Evolutionary conservation across 1,139 yeast genomes (phyloP).

Genomic region (Casaregolazyma suthepensis): DNA sequence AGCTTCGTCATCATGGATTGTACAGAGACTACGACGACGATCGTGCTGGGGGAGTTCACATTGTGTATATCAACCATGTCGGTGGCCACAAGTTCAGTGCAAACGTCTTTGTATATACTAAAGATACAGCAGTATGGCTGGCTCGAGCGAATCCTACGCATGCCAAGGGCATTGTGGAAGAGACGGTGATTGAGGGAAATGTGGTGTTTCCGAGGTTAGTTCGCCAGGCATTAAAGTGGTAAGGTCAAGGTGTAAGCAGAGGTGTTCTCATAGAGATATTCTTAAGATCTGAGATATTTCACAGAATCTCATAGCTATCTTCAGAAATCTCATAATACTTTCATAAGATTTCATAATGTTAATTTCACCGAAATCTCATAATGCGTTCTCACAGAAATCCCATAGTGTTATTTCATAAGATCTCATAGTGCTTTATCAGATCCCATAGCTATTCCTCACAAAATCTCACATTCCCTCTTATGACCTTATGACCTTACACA

Average conservation of each 20-base stretch:
- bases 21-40: slow-evolving; percentile 61
- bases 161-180: slow-evolving; percentile 65
- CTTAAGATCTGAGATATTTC: neutral
- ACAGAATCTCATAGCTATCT: no score
- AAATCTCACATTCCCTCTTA: no score
- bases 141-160: slow-evolving; percentile 78
- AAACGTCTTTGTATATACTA: slow-evolving; percentile 66
- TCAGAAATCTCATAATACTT: no score
- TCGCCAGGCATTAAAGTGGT: slow-evolving; percentile 60
- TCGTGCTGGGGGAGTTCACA: slow-evolving; percentile 67
- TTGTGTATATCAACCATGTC: slow-evolving; percentile 71
- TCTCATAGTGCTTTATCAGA: no score
- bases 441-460: no score
- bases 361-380: no score
- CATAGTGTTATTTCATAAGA: no score
- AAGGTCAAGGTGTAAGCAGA: no score
- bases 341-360: no score
- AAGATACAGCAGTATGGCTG: slow-evolving; percentile 76
- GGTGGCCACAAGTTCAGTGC: slow-evolving; percentile 97
- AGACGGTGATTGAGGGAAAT: slow-evolving; percentile 60
- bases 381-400: no score
- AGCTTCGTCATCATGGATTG: slow-evolving; percentile 61
- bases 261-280: neutral
- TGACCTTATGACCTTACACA: no score
- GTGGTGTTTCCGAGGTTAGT: slow-evolving; percentile 64